Evolutionary conservation across 2,329 filamentous ascomycete genomes (phyloP), one percentile per base, ranked within the genome.

Genomic region (Ascochyta pisi): DNA sequence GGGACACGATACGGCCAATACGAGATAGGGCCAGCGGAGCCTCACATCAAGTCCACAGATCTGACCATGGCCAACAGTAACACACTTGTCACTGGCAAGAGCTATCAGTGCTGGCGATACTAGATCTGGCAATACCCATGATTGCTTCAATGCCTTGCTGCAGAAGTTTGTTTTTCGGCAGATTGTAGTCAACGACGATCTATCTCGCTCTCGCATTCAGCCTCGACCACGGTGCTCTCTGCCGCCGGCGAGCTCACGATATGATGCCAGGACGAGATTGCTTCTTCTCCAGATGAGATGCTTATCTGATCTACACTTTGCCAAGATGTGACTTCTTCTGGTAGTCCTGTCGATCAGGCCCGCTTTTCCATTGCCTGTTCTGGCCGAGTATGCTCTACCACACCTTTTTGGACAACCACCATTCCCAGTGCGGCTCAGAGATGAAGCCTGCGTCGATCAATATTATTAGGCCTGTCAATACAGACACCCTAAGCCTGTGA

Each of bases 261-360:
- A 29, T 8, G 12, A 10, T 10, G 8, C 8, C 3, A 10, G 27
- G 9, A 37, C 33, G 29, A 37, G 4, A 37, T 29, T 31, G 39
- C 39, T 43, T 43, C 39, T 37, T 9, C n/a, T 26, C 5, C 22
- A 29, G 23, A 26, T 38, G n/a, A n/a, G 31, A 50, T 29, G 47
- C 29, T 42, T 50, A 50, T 50, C 47, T 39, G 47, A 50, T 50
- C 47, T 50, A 34, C 47, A 42, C 33, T 12, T 22, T 15, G 34
- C 49, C 31, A 44, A 44, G 34, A 19, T 12, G 6, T 37, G 13
- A 19, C 26, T 33, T 44, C 41, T 44, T 51, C 44, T 51, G 34
- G 41, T 33, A 26, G 24, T 23, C 24, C 19, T 39, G 49, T 44
- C 22, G 35, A 40, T 40, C 34, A 27, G 34, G 12, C 27, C 49